These are phyloP conservation scores for Conticribra weissflogii DNA, from an alignment of 108 stramenopile species.

Conservation along the genomic window DNA sequence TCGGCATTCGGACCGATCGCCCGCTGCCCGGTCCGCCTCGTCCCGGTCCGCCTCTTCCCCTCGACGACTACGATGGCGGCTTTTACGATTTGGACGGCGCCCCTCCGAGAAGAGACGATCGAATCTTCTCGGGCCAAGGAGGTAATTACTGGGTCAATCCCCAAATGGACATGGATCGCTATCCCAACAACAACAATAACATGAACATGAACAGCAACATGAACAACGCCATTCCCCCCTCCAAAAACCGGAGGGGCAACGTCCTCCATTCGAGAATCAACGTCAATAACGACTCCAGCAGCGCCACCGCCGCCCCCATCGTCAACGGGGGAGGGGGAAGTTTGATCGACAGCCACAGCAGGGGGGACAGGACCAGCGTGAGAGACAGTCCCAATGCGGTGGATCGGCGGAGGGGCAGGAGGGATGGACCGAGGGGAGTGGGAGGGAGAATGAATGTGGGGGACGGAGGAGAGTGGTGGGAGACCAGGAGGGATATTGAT, in stretches of 20 bases:
- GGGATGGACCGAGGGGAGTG: not conserved
- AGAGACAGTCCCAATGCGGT: slow-evolving; percentile 8
- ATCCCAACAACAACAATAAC: slow-evolving; percentile 2
- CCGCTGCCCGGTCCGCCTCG: not conserved
- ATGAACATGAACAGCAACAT: not conserved
- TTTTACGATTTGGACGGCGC: not conserved
- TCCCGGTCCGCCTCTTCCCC: slow-evolving; percentile 7
- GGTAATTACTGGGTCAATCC: slow-evolving; percentile 54
- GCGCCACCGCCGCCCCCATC: not conserved
- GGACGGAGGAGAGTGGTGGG: slow-evolving; percentile 39
- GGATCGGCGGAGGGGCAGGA: slow-evolving; percentile 1
- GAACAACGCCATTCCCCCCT: not conserved
- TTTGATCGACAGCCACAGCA: not conserved
- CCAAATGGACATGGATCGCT: slow-evolving; percentile 28
- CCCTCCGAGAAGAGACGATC: too few species aligned
- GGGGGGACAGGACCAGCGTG: not conserved
- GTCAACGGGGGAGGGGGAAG: not conserved
- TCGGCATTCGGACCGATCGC: not conserved
- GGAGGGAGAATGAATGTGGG: not conserved
- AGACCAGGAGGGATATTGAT: slow-evolving; percentile 21
- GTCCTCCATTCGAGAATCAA: not conserved
- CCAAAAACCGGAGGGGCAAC: not conserved
- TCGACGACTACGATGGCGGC: not conserved
- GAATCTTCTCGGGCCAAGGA: slow-evolving; percentile 6
- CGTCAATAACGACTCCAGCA: not conserved